Evolutionary conservation across 768 basidiomycete genomes (phyloP), one percentile per base, ranked within the genome.

Genomic region (Terana coerulea): DNA sequence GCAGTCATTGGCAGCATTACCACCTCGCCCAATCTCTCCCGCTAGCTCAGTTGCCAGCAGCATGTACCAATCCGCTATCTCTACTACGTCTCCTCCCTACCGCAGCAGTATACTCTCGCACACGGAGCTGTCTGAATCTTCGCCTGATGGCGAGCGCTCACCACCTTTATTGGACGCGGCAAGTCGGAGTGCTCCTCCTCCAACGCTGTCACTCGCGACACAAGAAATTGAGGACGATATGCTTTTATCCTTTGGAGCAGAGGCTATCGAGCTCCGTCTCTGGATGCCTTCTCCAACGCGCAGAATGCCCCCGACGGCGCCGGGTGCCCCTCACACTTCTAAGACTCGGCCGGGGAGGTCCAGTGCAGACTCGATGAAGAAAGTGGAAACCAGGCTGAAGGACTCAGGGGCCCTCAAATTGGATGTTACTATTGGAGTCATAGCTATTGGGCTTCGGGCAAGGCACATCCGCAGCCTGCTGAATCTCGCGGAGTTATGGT

Each of bases 41-140:
- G 59, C 76, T 8, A 58, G 59, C 6, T 80, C 84, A 17, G 67
- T 76, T 42, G 66, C 75, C 5, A 80, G 80, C 58, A 91, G 84
- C 67, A 80, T 92, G 75, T 93, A 91, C 63, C 78, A 86, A 58
- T 92, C 89, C 58, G 86, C 86, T 3, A 57, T 86, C 19, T 85
- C 85, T 9, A 55, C 60, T 15, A 30, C 56, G 3, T 44, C 56
- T 36, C n/a, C n/a, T n/a, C n/a, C n/a, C n/a, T n/a, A n/a, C n/a
- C n/a, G n/a, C n/a, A n/a, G n/a, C n/a, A n/a, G n/a, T n/a, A n/a
- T n/a, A n/a, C n/a, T n/a, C n/a, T n/a, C n/a, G n/a, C n/a, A n/a
- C n/a, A n/a, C n/a, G n/a, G n/a, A n/a, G n/a, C n/a, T n/a, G n/a
- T n/a, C n/a, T n/a, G n/a, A n/a, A n/a, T n/a, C n/a, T n/a, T n/a